These are phyloP conservation scores for Triglochin maritima DNA, from an alignment of 106 monocot genomes.

Conservation along the genomic window DNA sequence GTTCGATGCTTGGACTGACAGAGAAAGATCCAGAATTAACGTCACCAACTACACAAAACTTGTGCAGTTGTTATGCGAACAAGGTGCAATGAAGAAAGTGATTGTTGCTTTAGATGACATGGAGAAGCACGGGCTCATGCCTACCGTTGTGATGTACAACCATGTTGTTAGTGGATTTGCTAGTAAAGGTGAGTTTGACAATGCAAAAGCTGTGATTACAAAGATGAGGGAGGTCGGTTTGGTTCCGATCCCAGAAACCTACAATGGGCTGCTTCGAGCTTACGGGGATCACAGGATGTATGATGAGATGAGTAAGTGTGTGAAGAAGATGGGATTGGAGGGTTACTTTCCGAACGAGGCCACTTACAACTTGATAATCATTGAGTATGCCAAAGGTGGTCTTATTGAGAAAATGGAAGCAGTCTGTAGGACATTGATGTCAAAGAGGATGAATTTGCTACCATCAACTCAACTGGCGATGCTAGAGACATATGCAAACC, in stretches of 20 bases:
- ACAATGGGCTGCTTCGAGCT: constrained; percentile 56
- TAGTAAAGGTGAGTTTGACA: constrained; percentile 31
- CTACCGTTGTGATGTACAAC: constrained; percentile 44
- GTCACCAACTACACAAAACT: constrained; percentile 38
- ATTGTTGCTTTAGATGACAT: constrained; percentile 29
- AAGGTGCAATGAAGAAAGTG: constrained; percentile 31
- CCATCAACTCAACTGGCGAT: constrained; percentile 35
- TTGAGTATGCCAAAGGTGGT: constrained; percentile 38
- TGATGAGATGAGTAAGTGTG: constrained; percentile 65
- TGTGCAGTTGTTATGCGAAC: constrained; percentile 32
- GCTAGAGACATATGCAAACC: constrained; percentile 62
- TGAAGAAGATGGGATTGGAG: constrained; percentile 48
- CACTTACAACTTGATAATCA: constrained; percentile 57
- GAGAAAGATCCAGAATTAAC: constrained; percentile 24
- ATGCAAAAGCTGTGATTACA: constrained; percentile 16
- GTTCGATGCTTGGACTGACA: constrained; percentile 50
- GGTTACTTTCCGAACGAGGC: constrained; percentile 48
- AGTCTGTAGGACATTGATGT: constrained; percentile 30
- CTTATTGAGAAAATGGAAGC: constrained; percentile 62
- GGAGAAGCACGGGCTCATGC: constrained; percentile 29
- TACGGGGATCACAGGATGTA: constrained; percentile 42
- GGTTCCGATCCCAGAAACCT: constrained; percentile 39
- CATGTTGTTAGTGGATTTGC: constrained; percentile 48
- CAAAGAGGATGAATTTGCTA: constrained; percentile 56
- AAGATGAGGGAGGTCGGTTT: constrained; percentile 45